Conservation (phyloP, 2,329 filamentous ascomycete genomes). For the Botrytis porri region DNA sequence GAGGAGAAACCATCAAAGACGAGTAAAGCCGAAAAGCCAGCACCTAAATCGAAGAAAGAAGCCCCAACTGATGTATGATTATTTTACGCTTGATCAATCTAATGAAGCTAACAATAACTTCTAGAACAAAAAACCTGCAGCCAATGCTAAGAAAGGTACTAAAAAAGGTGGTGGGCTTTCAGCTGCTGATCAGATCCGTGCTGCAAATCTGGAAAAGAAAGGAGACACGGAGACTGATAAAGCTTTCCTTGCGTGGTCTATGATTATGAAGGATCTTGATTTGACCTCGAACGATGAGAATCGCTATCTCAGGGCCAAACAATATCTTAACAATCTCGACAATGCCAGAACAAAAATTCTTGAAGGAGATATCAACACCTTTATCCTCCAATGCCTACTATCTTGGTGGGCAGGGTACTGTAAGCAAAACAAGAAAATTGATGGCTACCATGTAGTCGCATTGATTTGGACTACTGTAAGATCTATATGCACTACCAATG, state of each 20-base stretch:
- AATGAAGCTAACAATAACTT: neutral
- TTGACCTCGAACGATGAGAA: slow-evolving; percentile 33
- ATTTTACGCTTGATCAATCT: neutral
- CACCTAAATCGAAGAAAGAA: slow-evolving; percentile 31
- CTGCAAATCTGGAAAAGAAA: slow-evolving; percentile 36
- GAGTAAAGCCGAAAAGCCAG: slow-evolving; percentile 23
- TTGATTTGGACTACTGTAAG: slow-evolving; percentile 46
- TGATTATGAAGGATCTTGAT: slow-evolving; percentile 35
- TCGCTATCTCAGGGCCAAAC: slow-evolving; percentile 33
- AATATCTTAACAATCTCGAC: slow-evolving; percentile 37
- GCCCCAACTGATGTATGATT: slow-evolving; percentile 23
- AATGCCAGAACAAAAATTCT: slow-evolving; percentile 32
- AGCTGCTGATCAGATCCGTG: slow-evolving; percentile 39
- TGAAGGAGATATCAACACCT: slow-evolving; percentile 42
- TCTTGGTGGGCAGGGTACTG: slow-evolving; percentile 47
- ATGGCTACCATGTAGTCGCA: slow-evolving; percentile 44
- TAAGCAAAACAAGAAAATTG: slow-evolving; percentile 35
- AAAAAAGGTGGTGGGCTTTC: slow-evolving; percentile 42
- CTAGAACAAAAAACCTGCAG: slow-evolving; percentile 21
- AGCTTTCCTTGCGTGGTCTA: slow-evolving; percentile 36
- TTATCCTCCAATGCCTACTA: slow-evolving; percentile 48
- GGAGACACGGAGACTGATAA: slow-evolving; percentile 36
- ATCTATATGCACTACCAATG: slow-evolving; percentile 40
- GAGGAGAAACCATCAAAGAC: slow-evolving; percentile 33
- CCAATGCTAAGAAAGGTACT: slow-evolving; percentile 32